phyloP scores from a whole-genome alignment of 495 filamentous ascomycete genomes.

The Penicillium daleae region DNA sequence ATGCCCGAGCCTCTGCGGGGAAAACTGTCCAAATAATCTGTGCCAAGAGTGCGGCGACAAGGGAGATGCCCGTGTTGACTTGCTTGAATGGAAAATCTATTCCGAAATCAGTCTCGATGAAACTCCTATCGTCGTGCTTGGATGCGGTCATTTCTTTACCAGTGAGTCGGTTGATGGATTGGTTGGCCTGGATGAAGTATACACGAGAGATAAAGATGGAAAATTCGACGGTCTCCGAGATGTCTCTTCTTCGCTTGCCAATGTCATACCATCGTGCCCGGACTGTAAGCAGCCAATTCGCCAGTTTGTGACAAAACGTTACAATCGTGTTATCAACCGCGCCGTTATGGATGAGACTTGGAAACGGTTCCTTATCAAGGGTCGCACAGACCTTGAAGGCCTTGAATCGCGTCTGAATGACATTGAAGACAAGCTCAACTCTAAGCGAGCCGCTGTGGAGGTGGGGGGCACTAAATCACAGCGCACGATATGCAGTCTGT shows the following conservation, averaged over 20 bases:
- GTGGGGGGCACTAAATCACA: not conserved
- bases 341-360: slow-evolving; percentile 20
- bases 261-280: slow-evolving; percentile 13
- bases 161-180: slow-evolving; percentile 22
- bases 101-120: slow-evolving; percentile 18
- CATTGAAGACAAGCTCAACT: slow-evolving; percentile 4
- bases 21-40: slow-evolving; percentile 53
- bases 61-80: slow-evolving; percentile 13
- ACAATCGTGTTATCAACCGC: slow-evolving; percentile 24
- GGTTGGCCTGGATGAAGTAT: slow-evolving; percentile 19
- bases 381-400: slow-evolving; percentile 7
- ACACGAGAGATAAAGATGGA: slow-evolving; percentile 18
- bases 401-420: slow-evolving; percentile 16
- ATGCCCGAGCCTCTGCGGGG: slow-evolving; percentile 65
- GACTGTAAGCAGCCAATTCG: slow-evolving; percentile 23
- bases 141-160: slow-evolving; percentile 17
- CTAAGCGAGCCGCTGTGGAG: not conserved
- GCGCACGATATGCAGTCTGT: not conserved
- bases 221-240: slow-evolving; percentile 22
- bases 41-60: slow-evolving; percentile 15
- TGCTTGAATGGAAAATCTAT: slow-evolving; percentile 9
- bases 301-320: slow-evolving; percentile 22
- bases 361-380: slow-evolving; percentile 18
- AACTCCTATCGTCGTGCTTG: slow-evolving; percentile 14
- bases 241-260: slow-evolving; percentile 20